phyloP scores from a whole-genome alignment of 768 basidiomycete genomes.

The Leccinum pellstonianum region DNA sequence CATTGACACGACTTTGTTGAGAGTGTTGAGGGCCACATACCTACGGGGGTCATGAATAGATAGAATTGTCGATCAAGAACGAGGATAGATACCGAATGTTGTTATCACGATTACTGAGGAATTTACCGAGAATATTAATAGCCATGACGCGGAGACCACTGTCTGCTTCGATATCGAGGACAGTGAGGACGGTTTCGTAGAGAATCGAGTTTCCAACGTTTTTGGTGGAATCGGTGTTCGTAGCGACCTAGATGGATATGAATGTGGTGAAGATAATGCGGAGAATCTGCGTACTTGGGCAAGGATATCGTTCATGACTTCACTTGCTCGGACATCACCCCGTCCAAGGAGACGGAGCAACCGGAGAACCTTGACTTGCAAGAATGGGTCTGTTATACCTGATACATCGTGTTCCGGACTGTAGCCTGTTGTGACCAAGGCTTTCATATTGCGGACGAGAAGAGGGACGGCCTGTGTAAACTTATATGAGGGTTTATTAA shows the following conservation, averaged over 20 bases:
- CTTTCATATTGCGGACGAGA: constrained; percentile 93
- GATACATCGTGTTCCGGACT: constrained; percentile 99
- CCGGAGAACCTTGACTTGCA: constrained; percentile 91
- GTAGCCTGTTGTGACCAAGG: constrained; percentile 92
- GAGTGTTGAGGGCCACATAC: constrained; percentile 95
- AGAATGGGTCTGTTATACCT: constrained; percentile 97
- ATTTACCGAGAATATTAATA: constrained; percentile 98
- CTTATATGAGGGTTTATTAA: constrained; percentile 7
- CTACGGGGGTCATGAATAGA: constrained; percentile 40
- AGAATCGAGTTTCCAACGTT: constrained; percentile 98
- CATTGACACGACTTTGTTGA: constrained; percentile 97
- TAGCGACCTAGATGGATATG: constrained; percentile 72
- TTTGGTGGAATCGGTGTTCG: constrained; percentile 96
- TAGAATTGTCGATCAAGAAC: neutral
- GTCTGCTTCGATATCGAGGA: constrained; percentile 97
- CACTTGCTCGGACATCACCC: constrained; percentile 83
- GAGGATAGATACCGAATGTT: constrained; percentile 81
- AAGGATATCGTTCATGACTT: constrained; percentile 97
- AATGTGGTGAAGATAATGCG: neutral
- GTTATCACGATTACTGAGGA: constrained; percentile 95
- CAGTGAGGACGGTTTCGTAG: constrained; percentile 95
- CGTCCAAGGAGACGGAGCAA: constrained; percentile 85
- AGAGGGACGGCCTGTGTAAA: constrained; percentile 76
- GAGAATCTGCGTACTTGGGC: constrained; percentile 63
- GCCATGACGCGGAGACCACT: constrained; percentile 97